Base-by-base conservation (phyloP, 169 alveolate species). In the Besnoitia besnoiti region DNA sequence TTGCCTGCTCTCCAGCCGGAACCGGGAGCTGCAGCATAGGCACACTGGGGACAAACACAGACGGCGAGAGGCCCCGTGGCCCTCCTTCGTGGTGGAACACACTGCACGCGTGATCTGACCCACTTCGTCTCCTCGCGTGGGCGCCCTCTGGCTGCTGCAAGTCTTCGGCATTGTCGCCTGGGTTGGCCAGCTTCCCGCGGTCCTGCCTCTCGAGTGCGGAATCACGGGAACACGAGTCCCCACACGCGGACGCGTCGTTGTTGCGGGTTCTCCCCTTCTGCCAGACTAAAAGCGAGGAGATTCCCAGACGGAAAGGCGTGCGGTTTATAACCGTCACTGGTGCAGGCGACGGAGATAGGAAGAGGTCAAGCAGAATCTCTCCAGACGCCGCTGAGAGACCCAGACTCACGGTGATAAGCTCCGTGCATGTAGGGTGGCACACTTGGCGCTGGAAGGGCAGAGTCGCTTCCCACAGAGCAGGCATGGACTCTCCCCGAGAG, bases 381-480 rank as follows among this genome's bases (percentile, higher is more conserved):
- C 82, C 82, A 73, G 82, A 73, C 16, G 39, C 24, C 8, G 8
- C 44, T 39, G 12, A 8, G 24, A 73, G n/a, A 73, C 82, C 82
- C 16, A 37, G 16, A 73, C 46, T 73, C 40, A 73, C 14, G n/a
- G 27, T 73, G 39, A 73, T 35, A 16, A 73, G 82, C 82, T 73
- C 82, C 24, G 44, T 30, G 46, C 82, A 73, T 1, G 82, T 27
- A 10, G 82, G 47, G n/a, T 73, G 82, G 16, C 0, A 1, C 5
- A 73, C 47, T 42, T 73, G 82, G 39, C 46, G 14, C 44, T 73
- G 82, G n/a, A 35, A 30, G 10, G 82, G 82, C 2, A 73, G 82
- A 19, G 46, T 35, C 12, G 82, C 82, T 37, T 37, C 47, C 82
- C 82, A 73, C 82, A 73, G 82, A 8, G 82, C 82, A 37, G 82